A percentile compares a stretch with the other conserved stretches of the same genome.
phyloP scores from a whole-genome alignment of 2,329 filamentous ascomycete species.

The Colletotrichum cordylinicola region DNA sequence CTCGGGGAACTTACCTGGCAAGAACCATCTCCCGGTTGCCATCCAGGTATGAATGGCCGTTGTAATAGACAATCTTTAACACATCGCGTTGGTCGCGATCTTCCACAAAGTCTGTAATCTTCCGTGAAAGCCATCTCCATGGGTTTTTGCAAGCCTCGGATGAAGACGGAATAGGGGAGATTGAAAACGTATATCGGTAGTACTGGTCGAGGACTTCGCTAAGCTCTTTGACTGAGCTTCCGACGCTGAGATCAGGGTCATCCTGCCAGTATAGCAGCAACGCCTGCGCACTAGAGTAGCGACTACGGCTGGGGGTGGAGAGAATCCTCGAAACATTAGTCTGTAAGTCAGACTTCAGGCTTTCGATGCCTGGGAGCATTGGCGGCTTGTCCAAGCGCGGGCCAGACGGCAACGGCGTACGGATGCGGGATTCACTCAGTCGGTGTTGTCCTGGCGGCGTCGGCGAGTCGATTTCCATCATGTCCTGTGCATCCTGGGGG shows the following conservation, averaged over 20 bases:
- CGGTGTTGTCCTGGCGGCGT: slow-evolving; percentile 41
- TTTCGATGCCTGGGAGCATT: slow-evolving; percentile 55
- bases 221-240: slow-evolving; percentile 49
- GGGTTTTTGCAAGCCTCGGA: slow-evolving; percentile 53
- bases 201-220: slow-evolving; percentile 55
- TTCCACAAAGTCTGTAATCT: slow-evolving; percentile 58
- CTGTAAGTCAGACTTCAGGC: slow-evolving; percentile 58
- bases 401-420: slow-evolving; percentile 62
- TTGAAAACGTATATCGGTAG: slow-evolving; percentile 57
- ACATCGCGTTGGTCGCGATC: slow-evolving; percentile 60
- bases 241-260: slow-evolving; percentile 47
- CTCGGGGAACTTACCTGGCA: slow-evolving; percentile 50
- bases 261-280: slow-evolving; percentile 64
- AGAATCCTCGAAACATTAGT: slow-evolving; percentile 54
- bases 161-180: slow-evolving; percentile 54
- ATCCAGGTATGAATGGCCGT: slow-evolving; percentile 60
- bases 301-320: slow-evolving; percentile 54
- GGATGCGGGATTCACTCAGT: slow-evolving; percentile 54
- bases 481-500: slow-evolving; percentile 54
- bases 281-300: slow-evolving; percentile 58
- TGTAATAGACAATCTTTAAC: slow-evolving; percentile 65
- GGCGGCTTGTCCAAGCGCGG: slow-evolving; percentile 59
- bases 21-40: slow-evolving; percentile 62
- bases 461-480: slow-evolving; percentile 63
- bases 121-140: slow-evolving; percentile 59